Evolutionary conservation across 257 asterid genomes (phyloP).

Genomic region (Lavandula angustifolia): DNA sequence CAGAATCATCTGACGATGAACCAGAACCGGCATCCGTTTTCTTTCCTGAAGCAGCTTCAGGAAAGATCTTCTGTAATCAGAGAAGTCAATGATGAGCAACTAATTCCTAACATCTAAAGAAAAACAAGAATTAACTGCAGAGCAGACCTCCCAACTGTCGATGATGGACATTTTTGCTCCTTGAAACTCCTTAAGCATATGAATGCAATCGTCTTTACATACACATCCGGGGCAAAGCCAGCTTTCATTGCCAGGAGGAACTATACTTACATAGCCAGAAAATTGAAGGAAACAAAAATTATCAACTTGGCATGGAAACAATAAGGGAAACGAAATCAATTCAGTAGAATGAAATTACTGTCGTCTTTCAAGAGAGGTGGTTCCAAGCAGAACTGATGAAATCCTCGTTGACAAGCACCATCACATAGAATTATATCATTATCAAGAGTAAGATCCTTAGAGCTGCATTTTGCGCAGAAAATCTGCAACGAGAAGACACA

Average conservation of each 20-base stretch:
- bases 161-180: constrained; percentile 53
- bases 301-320: constrained; percentile 15
- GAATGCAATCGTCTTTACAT: constrained; percentile 88
- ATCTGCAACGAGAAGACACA: constrained; percentile 55
- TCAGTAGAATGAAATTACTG: constrained; percentile 52
- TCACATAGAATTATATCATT: constrained; percentile 96
- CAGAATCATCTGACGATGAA: constrained; percentile 81
- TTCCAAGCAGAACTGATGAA: constrained; percentile 92
- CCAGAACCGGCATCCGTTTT: constrained; percentile 57
- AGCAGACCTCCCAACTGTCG: constrained; percentile 93
- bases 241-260: constrained; percentile 95
- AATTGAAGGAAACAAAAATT: constrained; percentile 21
- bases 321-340: constrained; percentile 23
- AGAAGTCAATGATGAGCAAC: constrained; percentile 44
- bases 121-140: constrained; percentile 29
- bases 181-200: constrained; percentile 72
- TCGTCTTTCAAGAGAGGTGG: constrained; percentile 86
- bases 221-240: constrained; percentile 99
- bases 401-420: constrained; percentile 97
- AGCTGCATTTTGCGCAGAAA: constrained; percentile 96
- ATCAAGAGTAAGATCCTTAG: constrained; percentile 74
- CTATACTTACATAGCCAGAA: constrained; percentile 43
- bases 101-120: constrained; percentile 23
- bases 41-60: constrained; percentile 87
- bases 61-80: constrained; percentile 78